These are phyloP conservation scores for Rugonectria rugulosa DNA, from an alignment of 2,329 filamentous ascomycete species.

Conservation along the genomic window DNA sequence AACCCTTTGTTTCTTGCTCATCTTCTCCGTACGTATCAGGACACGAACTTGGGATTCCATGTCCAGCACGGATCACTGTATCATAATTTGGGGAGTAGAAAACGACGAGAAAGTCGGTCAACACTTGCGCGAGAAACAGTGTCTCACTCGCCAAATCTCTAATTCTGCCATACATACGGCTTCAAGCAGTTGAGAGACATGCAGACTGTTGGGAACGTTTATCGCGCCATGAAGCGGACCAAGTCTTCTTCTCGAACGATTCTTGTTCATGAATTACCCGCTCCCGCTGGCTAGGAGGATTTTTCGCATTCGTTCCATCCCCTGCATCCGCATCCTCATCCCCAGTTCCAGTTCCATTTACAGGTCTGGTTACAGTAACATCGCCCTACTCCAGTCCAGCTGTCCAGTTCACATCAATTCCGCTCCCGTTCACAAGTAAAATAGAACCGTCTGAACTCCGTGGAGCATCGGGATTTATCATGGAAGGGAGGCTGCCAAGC, in stretches of 20 bases:
- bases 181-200: too few species aligned
- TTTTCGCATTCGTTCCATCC: too few species aligned
- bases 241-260: slow-evolving; percentile 16
- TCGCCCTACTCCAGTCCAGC: too few species aligned
- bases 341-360: neutral
- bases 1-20: neutral
- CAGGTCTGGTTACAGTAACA: too few species aligned
- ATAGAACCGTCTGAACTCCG: slow-evolving; percentile 8
- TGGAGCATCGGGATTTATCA: neutral
- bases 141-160: too few species aligned
- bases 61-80: too few species aligned
- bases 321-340: neutral
- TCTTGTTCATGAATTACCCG: too few species aligned
- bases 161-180: too few species aligned
- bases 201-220: neutral
- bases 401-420: neutral
- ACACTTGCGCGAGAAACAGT: neutral
- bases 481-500: neutral
- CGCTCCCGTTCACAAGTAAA: neutral
- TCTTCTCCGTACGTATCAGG: neutral
- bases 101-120: neutral
- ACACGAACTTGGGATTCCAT: too few species aligned
- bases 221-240: slow-evolving; percentile 17
- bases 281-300: too few species aligned
- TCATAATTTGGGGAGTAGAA: too few species aligned